phyloP scores from a whole-genome alignment of 108 stramenopile genomes.

The Skeletonema marinoi region DNA sequence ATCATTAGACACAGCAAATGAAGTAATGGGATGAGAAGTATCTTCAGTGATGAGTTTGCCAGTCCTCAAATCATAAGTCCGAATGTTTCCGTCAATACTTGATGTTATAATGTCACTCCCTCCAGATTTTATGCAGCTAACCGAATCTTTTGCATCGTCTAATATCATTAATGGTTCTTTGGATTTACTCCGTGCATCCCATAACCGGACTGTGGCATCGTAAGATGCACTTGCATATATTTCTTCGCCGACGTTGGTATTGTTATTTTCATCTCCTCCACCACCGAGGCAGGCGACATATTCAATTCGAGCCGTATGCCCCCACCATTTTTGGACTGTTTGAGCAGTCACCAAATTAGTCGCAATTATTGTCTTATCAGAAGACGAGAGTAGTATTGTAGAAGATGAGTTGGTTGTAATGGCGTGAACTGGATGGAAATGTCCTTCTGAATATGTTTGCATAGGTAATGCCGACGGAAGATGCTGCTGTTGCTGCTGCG shows the following conservation, averaged over 20 bases:
- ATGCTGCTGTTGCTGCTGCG: background rate
- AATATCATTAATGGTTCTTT: constrained; percentile 71
- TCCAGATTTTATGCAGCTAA: constrained; percentile 58
- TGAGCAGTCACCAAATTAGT: constrained; percentile 75
- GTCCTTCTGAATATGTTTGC: constrained; percentile 74
- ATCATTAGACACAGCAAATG: constrained; percentile 61
- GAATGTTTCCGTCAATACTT: constrained; percentile 72
- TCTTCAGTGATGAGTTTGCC: constrained; percentile 60
- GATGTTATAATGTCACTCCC: constrained; percentile 46
- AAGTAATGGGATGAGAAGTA: constrained; percentile 60
- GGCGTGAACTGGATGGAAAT: constrained; percentile 70
- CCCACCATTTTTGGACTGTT: constrained; percentile 60
- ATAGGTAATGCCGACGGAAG: constrained; percentile 76
- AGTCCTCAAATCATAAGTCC: constrained; percentile 77
- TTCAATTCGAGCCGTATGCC: constrained; percentile 77
- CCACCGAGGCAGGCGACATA: constrained; percentile 54
- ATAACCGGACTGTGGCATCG: constrained; percentile 78
- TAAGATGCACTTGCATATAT: constrained; percentile 69
- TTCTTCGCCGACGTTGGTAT: constrained; percentile 35
- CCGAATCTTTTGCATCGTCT: constrained; percentile 81
- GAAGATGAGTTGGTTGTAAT: constrained; percentile 47
- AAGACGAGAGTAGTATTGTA: constrained; percentile 57
- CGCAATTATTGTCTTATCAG: constrained; percentile 69
- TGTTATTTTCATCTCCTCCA: constrained; percentile 1
- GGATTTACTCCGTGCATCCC: constrained; percentile 68